Evolutionary conservation across 176 grass and related monocot species (phyloP).

Genomic region (Avena eriantha): DNA sequence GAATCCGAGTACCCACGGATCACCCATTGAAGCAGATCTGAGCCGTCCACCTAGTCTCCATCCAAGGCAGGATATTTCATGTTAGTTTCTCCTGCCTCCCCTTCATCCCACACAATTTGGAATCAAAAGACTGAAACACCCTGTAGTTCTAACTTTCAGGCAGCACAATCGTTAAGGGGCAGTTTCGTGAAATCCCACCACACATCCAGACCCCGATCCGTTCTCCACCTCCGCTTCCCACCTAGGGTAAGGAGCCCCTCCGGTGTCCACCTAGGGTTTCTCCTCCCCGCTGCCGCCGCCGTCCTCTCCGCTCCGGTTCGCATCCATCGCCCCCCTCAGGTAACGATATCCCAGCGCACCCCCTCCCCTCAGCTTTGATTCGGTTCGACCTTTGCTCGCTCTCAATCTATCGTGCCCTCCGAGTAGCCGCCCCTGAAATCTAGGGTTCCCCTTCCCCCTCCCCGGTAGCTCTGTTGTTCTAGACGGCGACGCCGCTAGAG

Average conservation of each 20-base stretch:
- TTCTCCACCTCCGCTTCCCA: too few species aligned
- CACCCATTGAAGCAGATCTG: too few species aligned
- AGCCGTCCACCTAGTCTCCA: too few species aligned
- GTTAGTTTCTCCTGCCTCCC: too few species aligned
- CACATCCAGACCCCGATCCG: too few species aligned
- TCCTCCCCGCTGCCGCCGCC: background rate
- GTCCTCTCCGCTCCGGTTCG: slow-evolving; percentile 27
- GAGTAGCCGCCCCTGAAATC: background rate
- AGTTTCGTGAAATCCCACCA: too few species aligned
- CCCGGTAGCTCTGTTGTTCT: background rate
- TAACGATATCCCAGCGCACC: background rate
- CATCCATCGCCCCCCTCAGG: slow-evolving; percentile 11
- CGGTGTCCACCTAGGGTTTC: slow-evolving; percentile 30
- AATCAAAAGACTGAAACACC: too few species aligned
- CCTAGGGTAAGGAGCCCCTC: background rate
- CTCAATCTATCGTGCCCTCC: background rate
- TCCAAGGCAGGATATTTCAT: too few species aligned
- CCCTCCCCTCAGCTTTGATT: background rate
- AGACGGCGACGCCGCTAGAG: background rate
- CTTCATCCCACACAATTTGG: too few species aligned
- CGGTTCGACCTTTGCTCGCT: background rate
- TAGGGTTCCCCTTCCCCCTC: background rate
- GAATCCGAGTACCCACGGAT: too few species aligned
- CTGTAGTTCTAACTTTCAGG: too few species aligned
- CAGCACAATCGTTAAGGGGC: too few species aligned